phyloP scores from a whole-genome alignment of 257 asterid genomes.

The Coffea eugenioides region DNA sequence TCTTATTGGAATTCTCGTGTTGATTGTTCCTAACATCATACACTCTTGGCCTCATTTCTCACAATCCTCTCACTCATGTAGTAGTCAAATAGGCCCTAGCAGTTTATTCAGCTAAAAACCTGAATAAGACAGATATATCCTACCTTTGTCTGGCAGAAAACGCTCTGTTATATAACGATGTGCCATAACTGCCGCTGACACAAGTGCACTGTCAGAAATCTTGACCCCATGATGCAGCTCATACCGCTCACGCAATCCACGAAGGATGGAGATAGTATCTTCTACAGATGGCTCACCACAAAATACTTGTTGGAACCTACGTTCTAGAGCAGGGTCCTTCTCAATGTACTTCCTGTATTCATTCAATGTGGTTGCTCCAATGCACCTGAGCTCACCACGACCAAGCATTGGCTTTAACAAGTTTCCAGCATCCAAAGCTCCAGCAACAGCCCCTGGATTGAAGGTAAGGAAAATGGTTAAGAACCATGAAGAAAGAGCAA shows the following conservation, averaged over 20 bases:
- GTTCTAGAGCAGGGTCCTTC: conserved; percentile 94
- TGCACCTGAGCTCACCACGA: conserved; percentile 90
- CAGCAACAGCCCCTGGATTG: conserved; percentile 68
- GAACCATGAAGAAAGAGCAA: not conserved
- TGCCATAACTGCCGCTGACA: conserved; percentile 82
- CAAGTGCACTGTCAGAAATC: conserved; percentile 90
- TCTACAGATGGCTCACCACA: conserved; percentile 93
- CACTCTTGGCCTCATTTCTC: not conserved
- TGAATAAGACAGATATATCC: conserved; percentile 2
- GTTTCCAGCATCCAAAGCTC: conserved; percentile 93
- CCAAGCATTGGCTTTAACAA: conserved; percentile 95
- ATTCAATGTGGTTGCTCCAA: conserved; percentile 88
- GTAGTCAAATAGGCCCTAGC: not conserved
- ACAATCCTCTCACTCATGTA: not conserved
- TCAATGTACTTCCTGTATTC: conserved; percentile 90
- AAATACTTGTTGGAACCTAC: conserved; percentile 92
- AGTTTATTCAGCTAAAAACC: not conserved
- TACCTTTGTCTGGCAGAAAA: conserved; percentile 94
- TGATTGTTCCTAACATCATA: not conserved
- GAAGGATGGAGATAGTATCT: conserved; percentile 84
- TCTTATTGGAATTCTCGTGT: not conserved
- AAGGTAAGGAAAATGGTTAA: conserved; percentile 14
- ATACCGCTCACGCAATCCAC: conserved; percentile 93
- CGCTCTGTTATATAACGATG: conserved; percentile 89
- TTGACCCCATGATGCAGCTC: conserved; percentile 94